A percentile compares a stretch with the other conserved stretches of the same genome.
phyloP scores from a whole-genome alignment of 2,329 filamentous ascomycete species.

The Arthroderma sp. region DNA sequence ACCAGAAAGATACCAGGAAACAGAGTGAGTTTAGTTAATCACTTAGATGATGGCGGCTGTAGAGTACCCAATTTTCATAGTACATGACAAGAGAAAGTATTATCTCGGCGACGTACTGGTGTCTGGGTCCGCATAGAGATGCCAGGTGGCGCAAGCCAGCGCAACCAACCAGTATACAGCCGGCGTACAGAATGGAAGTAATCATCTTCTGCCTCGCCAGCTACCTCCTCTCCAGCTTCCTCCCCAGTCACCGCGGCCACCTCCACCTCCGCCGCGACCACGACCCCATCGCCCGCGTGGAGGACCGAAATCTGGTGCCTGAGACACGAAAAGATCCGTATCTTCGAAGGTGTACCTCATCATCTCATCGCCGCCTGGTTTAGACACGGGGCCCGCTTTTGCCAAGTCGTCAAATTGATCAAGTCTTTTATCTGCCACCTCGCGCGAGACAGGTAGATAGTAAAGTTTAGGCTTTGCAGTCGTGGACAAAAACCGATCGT shows the following conservation, averaged over 20 bases:
- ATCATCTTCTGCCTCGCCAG: conserved; percentile 11
- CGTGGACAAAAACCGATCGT: conserved; percentile 48
- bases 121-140: neutral
- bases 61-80: no score
- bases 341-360: conserved; percentile 64
- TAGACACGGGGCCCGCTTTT: conserved; percentile 24
- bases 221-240: conserved; percentile 8
- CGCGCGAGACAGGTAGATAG: conserved; percentile 51
- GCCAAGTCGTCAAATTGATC: conserved; percentile 41
- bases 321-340: conserved; percentile 53
- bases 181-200: conserved; percentile 3
- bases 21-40: no score
- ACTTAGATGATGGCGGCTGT: no score
- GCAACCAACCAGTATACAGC: neutral
- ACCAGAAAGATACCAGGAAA: no score
- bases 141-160: neutral
- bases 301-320: conserved; percentile 50
- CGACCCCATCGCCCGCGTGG: conserved; percentile 26
- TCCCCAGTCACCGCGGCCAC: conserved; percentile 16
- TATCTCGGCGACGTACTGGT: no score
- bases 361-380: conserved; percentile 39
- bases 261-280: conserved; percentile 19
- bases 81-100: no score
- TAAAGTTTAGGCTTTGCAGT: conserved; percentile 51
- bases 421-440: conserved; percentile 52